Base-by-base conservation (phyloP, 371 early-diverging fungal genomes). In the Batkoa obscura region DNA sequence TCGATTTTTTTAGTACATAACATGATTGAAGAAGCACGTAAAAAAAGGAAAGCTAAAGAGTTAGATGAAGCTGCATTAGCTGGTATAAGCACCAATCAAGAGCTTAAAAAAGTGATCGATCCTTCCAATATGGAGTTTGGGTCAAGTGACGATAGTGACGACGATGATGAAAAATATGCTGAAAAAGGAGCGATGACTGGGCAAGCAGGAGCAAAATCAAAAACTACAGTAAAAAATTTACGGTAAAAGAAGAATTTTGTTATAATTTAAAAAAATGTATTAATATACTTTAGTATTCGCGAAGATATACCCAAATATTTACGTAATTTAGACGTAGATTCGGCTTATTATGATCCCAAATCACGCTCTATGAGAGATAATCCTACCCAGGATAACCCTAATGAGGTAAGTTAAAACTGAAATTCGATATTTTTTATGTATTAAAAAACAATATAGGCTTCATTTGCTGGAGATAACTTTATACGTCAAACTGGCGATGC, bases 231-330 rank as follows among this genome's bases (percentile, higher is more conserved):
- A 50, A 80, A 96, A 56, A 97, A 95, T 59, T 72, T 97, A 60
- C 84, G 95, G 78, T 77, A 72, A 46, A 49, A 12, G 10, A 6
- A 35, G 5, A 17, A 4, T 56, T 12, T 43, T 35, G 13, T 23
- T 23, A 3, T 48, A 2, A 13, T 3, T 43, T 43, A 55, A 55
- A 23, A 23, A 23, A 23, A 23, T 23, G 23, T 23, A 23, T 23
- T 23, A 23, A 23, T 23, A 10, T 12, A 38, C 8, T 48, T 45
- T 58, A 79, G 85, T 70, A 95, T 98, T 67, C 90, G 98, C 66
- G 98, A 98, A 74, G 98, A 98, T 70, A 94, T 92, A 6, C 94
- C 98, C 43, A 98, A 98, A 69, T 98, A 98, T 65, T 72, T 98
- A 52, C 74, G 83, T 53, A 94, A 96, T 68, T 67, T 96, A 59